These are phyloP conservation scores for Camellia japonica DNA, from an alignment of 148 eudicot species.

Conservation along the genomic window DNA sequence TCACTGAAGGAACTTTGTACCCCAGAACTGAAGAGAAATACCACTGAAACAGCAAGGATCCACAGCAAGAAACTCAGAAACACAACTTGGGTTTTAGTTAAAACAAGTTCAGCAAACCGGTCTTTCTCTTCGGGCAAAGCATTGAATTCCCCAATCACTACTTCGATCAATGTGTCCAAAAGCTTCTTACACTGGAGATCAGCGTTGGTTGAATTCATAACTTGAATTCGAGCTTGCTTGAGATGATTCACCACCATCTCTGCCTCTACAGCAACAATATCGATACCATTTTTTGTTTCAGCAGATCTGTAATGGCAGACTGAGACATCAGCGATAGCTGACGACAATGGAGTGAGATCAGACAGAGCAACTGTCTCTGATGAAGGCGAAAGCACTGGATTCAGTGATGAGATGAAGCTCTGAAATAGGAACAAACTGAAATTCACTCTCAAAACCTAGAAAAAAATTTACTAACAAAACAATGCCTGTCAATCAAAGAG, in stretches of 20 bases:
- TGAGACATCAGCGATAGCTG: constrained; percentile 22
- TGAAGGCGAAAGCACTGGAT: constrained; percentile 14
- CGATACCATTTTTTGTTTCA: constrained; percentile 1
- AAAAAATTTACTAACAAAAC: neutral
- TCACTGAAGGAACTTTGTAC: constrained; percentile 25
- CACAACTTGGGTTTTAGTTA: constrained; percentile 22
- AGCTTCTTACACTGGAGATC: constrained; percentile 43
- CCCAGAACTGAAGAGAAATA: constrained; percentile 19
- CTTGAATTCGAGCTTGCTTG: constrained; percentile 41
- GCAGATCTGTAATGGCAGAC: neutral
- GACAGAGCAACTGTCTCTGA: constrained; percentile 23
- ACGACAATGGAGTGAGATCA: constrained; percentile 36
- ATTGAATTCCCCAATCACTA: constrained; percentile 38
- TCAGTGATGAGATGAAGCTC: constrained; percentile 26
- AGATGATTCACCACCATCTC: constrained; percentile 47
- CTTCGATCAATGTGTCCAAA: constrained; percentile 39
- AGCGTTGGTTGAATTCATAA: constrained; percentile 31
- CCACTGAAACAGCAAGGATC: constrained; percentile 22
- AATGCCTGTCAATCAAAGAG: neutral
- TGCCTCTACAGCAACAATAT: constrained; percentile 24
- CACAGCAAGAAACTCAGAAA: constrained; percentile 33
- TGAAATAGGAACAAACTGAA: constrained; percentile 15
- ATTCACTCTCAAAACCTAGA: neutral
- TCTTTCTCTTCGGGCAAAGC: constrained; percentile 41
- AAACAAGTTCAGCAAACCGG: constrained; percentile 25